Base-by-base conservation (phyloP, 2,329 filamentous ascomycete species). In the Xylogone sp. region DNA sequence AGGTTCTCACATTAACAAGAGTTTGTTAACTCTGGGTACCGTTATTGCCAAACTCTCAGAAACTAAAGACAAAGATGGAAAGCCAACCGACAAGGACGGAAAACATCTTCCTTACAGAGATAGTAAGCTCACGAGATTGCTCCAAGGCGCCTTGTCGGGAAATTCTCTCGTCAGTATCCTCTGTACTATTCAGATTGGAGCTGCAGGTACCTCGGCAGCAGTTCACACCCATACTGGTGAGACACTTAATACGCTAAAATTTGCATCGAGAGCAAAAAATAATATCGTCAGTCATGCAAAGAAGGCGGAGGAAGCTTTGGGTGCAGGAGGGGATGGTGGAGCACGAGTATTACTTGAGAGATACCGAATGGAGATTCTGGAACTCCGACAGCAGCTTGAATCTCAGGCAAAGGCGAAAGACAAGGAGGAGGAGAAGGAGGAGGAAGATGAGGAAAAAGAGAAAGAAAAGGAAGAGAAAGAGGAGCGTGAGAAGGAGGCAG, bases 1-100 rank as follows among this genome's bases (percentile, higher is more conserved):
- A 71, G 94, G 94, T 56, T 93, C 93, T 12, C 94, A 99, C 67
- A 99, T 99, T 73, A 99, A 99, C 76, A 97, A 97, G 74, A 97
- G 91, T 68, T 73, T 99, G 64, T 82, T 99, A 53, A 99, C 94
- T 0, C 76, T 99, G 2, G 94, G 94, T 48, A 99, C 90, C 1
- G 94, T 99, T 63, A 97, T 99, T 66, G 88, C 90, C 10, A 88
- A 88, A 57, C 76, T 99, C n/a, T 95, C 93, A 1, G 90, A 90
- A 50, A 83, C 87, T 63, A 96, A 95, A 65, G 89, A 96, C 42
- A 93, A 91, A 68, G 80, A 88, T 52, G 81, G 79, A 48, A 88
- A 87, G 65, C 75, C 78, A 5, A 77, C 72, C 16, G 90, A 95
- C 62, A 92, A 91, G 65, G 89, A 96, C 59, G 87, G 83, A 46